phyloP scores from a whole-genome alignment of 1,284 basidiomycete species.

The Puccinia brachypodii region DNA sequence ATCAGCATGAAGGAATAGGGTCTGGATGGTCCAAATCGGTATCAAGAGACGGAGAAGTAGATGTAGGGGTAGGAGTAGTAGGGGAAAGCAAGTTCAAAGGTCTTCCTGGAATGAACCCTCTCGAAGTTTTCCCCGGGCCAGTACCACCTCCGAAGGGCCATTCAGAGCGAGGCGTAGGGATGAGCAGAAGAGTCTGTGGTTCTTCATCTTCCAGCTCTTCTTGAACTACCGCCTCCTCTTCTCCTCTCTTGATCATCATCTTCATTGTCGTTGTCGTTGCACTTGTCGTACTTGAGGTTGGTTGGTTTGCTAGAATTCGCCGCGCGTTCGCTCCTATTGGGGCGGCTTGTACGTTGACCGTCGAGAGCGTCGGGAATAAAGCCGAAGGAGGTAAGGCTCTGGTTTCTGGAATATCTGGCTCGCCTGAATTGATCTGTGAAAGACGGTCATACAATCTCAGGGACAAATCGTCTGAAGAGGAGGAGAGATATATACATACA shows the following conservation, averaged over 20 bases:
- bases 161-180: constrained; percentile 18
- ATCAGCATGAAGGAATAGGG: too few species aligned
- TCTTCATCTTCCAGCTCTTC: not conserved
- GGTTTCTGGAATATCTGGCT: constrained; percentile 11
- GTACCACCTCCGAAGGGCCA: constrained; percentile 30
- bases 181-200: not conserved
- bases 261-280: not conserved
- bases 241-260: too few species aligned
- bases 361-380: constrained; percentile 28
- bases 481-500: not conserved
- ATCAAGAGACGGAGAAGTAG: not conserved
- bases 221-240: not conserved
- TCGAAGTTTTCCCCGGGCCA: constrained; percentile 20
- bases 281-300: not conserved
- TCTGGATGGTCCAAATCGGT: too few species aligned
- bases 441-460: not conserved
- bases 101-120: constrained; percentile 32
- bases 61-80: not conserved
- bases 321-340: not conserved
- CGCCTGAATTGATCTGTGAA: constrained; percentile 33
- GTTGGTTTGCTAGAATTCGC: not conserved
- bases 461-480: not conserved
- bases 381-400: constrained; percentile 14
- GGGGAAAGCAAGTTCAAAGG: not conserved
- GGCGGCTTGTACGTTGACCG: too few species aligned